Base-by-base conservation (phyloP, 805 yeast genomes). In the Torulaspora indica region DNA sequence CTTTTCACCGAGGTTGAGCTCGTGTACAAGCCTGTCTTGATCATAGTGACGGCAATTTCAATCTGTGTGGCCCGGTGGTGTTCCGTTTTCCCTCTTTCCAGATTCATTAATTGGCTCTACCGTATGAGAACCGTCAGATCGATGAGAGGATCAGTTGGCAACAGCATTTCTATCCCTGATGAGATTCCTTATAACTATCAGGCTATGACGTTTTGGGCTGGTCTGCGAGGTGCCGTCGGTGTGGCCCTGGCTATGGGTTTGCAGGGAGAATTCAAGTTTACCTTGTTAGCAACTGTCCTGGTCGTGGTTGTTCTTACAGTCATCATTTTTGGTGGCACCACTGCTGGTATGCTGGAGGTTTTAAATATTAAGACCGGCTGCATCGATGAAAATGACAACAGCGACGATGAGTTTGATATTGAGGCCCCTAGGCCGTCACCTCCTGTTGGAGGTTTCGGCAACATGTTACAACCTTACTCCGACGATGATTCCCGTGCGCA, bases 201-300 rank as follows among this genome's bases (percentile, higher is more conserved):
- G 68, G 88, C 89, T 86, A 93, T 93, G 98, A 88, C 91, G 40
- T 93, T 93, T 64, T 93, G 99, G 99, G 98, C 98, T 2, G 99
- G 99, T 3, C 72, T 93, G 45, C 76, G 99, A 60, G 99, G 99
- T 47, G 99, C 99, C 0, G 99, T 93, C 28, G 99, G 99, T 52
- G 99, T 93, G 4, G 99, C 98, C 0, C 75, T 93, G 58, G 98
- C 98, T 0, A 88, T 95, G 81, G 98, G 98, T 10, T 71, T 93
- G 32, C 95, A 87, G 67, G 98, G 98, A 48, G 96, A 91, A 59
- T 81, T 86, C 44, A 91, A 90, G 52, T 81, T 82, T 60, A 81
- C 96, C 0, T 70, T 93, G 42, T 69, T 91, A 42, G 99, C 98
- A 2, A 95, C 98, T 0, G 96, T 95, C 0, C 70, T 95, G 34